Evolutionary conservation across 495 filamentous ascomycete genomes (phyloP), one percentile per base, ranked within the genome.

Genomic region (Acidiella bohemica): DNA sequence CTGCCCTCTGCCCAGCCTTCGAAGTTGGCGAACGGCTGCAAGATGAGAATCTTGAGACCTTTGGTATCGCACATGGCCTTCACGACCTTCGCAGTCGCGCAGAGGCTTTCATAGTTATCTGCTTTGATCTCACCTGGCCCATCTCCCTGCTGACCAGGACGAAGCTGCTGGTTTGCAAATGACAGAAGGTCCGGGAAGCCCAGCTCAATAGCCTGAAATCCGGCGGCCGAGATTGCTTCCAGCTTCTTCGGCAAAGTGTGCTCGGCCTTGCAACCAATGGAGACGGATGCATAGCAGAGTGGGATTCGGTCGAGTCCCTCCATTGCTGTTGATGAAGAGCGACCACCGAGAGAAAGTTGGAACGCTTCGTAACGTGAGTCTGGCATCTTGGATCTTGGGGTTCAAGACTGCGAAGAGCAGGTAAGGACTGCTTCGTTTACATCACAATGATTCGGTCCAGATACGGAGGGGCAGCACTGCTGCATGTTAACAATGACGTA

Each of bases 21-120:
- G 49, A 86, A 85, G 41, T 85, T 80, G 5, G 75, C 59, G 50
- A 87, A 86, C 0, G 83, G 81, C 51, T 88, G 83, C 8, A 92
- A 57, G 62, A 84, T 80, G 51, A 87, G 64, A 30, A 88, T 72
- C 18, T 60, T 62, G 5, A 88, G 62, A 0, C 57, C 49, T 22
- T 71, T 61, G 14, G 64, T 54, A 13, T 70, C 54, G 42, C 71
- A 78, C 23, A 78, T 50, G 3, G 54, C 59, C 17, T 61, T 62
- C 28, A 83, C 67, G 28, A 72, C 63, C 5, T 48, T 35, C 0
- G 66, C 73, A 0, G 72, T 68, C 3, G 58, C 51, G 23, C 63
- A 59, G 0, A 87, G 62, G 1, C 64, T 50, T 11, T 64, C 57
- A 36, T 71, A 84, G 52, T 83, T 70, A 20, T 75, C 55, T 0